Percentiles rank a stretch among this genome's conserved stretches.
These are phyloP conservation scores for Glycine latifolia DNA, from an alignment of 306 rosid genomes.

Conservation along the genomic window DNA sequence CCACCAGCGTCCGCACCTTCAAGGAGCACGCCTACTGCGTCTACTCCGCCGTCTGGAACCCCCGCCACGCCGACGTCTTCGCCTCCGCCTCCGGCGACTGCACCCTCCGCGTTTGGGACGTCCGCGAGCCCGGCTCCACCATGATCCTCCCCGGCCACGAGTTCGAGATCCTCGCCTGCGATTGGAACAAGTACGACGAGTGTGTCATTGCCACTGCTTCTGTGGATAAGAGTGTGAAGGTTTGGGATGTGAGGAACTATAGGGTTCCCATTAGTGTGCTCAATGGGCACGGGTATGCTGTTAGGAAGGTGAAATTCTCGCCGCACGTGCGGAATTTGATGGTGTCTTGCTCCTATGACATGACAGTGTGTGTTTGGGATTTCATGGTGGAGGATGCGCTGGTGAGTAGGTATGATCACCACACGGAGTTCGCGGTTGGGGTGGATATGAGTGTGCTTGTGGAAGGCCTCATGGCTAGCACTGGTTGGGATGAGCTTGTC, in stretches of 20 bases:
- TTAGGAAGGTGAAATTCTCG: constrained; percentile 79
- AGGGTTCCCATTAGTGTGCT: constrained; percentile 73
- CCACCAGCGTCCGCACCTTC: constrained; percentile 80
- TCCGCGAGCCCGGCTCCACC: constrained; percentile 82
- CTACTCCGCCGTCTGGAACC: constrained; percentile 90
- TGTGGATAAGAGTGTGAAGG: constrained; percentile 81
- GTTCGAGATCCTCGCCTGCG: constrained; percentile 72
- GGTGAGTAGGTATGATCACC: constrained; percentile 87
- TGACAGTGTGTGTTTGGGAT: constrained; percentile 95
- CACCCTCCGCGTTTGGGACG: constrained; percentile 90
- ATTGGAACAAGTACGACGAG: constrained; percentile 95
- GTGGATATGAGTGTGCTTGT: constrained; percentile 92
- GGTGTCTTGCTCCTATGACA: constrained; percentile 88
- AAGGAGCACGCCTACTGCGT: constrained; percentile 95
- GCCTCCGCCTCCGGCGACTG: constrained; percentile 98
- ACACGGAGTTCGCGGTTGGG: constrained; percentile 91
- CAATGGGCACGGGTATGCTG: constrained; percentile 86
- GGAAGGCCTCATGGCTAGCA: constrained; percentile 89
- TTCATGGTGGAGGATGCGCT: constrained; percentile 87
- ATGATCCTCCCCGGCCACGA: constrained; percentile 88
- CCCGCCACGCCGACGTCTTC: constrained; percentile 88
- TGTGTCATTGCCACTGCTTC: constrained; percentile 80
- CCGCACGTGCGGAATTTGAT: constrained; percentile 72
- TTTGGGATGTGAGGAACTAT: constrained; percentile 83
- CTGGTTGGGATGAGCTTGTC: constrained; percentile 95